A percentile compares a stretch with the other conserved stretches of the same genome.
Conservation (phyloP, 768 basidiomycete species). For the Trametes villosa region DNA sequence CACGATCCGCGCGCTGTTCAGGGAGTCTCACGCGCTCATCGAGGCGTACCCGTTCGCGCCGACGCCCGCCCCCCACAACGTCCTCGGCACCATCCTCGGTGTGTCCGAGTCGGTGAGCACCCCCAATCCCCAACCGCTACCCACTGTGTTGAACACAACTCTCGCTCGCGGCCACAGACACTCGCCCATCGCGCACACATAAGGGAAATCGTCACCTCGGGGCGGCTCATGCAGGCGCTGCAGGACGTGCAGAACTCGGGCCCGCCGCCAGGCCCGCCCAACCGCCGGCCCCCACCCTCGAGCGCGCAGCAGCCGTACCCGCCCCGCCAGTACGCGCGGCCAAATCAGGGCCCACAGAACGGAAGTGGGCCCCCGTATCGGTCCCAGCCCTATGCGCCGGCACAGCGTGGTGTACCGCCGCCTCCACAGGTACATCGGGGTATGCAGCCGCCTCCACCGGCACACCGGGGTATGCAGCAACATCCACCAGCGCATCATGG, state of each 20-base stretch:
- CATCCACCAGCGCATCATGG: background rate
- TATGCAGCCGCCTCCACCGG: no score
- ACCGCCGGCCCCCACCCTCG: conserved; percentile 3
- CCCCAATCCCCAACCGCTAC: background rate
- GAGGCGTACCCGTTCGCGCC: conserved; percentile 12
- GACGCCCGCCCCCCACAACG: conserved; percentile 13
- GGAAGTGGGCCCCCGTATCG: background rate
- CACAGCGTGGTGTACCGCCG: background rate
- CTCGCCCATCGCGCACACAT: conserved; percentile 20
- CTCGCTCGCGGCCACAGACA: conserved; percentile 9
- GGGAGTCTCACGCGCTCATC: conserved; percentile 33
- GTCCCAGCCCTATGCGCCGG: background rate
- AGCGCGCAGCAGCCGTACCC: conserved; percentile 6
- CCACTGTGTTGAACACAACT: background rate
- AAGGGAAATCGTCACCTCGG: conserved; percentile 25
- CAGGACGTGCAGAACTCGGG: conserved; percentile 9
- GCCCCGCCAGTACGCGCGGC: background rate
- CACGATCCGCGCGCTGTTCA: conserved; percentile 41
- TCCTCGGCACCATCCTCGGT: conserved; percentile 30
- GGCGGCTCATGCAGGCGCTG: conserved; percentile 19
- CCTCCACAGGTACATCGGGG: background rate
- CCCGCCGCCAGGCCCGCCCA: background rate
- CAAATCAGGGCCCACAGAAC: background rate
- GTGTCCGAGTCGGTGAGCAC: conserved; percentile 26
- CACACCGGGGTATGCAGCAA: no score